Evolutionary conservation across 768 basidiomycete species (phyloP).

Genomic region (Auriscalpium orientale): DNA sequence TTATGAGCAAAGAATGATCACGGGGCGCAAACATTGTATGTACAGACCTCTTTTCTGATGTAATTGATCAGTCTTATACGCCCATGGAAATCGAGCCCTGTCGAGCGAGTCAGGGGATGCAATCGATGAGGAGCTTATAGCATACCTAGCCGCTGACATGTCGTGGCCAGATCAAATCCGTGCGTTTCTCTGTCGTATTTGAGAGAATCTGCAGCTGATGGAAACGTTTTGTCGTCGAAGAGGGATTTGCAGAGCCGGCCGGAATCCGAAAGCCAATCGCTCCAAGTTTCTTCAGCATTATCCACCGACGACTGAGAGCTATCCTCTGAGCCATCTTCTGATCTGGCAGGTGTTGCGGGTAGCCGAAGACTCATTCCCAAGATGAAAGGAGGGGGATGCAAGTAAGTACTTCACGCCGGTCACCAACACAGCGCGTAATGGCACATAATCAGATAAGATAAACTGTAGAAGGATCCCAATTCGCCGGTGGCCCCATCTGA

Average conservation of each 20-base stretch:
- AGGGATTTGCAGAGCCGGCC: conserved; percentile 57
- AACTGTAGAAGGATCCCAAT: too few relatives aligned
- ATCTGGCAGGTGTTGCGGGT: conserved; percentile 1
- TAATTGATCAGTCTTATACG: conserved; percentile 81
- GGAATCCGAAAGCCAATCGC: conserved; percentile 77
- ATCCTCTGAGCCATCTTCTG: background rate
- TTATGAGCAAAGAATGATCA: background rate
- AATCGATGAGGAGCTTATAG: conserved; percentile 1
- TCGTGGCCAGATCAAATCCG: conserved; percentile 52
- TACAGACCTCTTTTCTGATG: conserved; percentile 65
- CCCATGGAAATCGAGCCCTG: conserved; percentile 73
- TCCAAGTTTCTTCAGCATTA: conserved; percentile 57
- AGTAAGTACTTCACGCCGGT: too few relatives aligned
- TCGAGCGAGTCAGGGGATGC: background rate
- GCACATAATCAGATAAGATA: too few relatives aligned
- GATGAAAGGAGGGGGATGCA: too few relatives aligned
- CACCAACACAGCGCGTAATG: too few relatives aligned
- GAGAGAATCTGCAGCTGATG: conserved; percentile 52
- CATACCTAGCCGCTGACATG: conserved; percentile 50
- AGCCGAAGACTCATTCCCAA: conserved; percentile 7
- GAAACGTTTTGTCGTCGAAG: conserved; percentile 60
- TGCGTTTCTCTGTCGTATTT: conserved; percentile 52
- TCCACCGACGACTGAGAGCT: conserved; percentile 8
- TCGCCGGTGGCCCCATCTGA: too few relatives aligned
- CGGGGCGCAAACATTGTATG: background rate